These are phyloP conservation scores for Sphagnum contortum DNA, from an alignment of 225 moss, liverwort and hornwort genomes.

Conservation along the genomic window DNA sequence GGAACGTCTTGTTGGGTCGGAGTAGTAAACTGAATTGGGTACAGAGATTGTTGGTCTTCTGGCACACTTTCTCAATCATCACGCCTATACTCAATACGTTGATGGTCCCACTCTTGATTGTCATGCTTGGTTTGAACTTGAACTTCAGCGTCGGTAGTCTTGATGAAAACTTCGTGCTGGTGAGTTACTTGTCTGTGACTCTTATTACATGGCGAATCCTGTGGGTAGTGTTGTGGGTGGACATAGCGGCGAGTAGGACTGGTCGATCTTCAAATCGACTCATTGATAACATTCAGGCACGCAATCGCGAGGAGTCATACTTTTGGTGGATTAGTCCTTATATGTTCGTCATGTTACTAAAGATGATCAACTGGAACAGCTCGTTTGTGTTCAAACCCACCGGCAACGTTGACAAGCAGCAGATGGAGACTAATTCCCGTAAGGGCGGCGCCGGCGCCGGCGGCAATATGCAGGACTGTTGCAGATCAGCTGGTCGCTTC, in stretches of 20 bases:
- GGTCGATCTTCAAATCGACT: too few species aligned
- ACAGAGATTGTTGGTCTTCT: conserved; percentile 27
- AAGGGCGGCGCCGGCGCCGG: not conserved
- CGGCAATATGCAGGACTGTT: not conserved
- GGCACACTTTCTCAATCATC: conserved; percentile 38
- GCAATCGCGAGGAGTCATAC: conserved; percentile 48
- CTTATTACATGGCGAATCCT: conserved; percentile 22
- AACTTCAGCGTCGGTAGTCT: conserved; percentile 16
- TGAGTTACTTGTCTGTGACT: conserved; percentile 8
- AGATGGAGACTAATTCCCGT: not conserved
- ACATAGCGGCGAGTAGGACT: conserved; percentile 12
- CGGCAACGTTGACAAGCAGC: conserved; percentile 19
- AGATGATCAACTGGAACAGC: conserved; percentile 16
- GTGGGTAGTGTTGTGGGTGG: conserved; percentile 21
- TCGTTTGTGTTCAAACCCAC: conserved; percentile 44
- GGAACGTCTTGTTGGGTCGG: conserved; percentile 24
- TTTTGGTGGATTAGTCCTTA: conserved; percentile 57
- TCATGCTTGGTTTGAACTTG: conserved; percentile 14
- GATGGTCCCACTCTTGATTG: conserved; percentile 14
- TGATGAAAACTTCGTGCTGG: conserved; percentile 11
- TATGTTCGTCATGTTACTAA: conserved; percentile 20
- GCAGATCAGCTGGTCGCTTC: conserved; percentile 6
- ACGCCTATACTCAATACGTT: conserved; percentile 26
- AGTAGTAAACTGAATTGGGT: conserved; percentile 30
- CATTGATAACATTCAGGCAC: conserved; percentile 4